phyloP scores from a whole-genome alignment of 2,329 filamentous ascomycete genomes.

The Neocatenulostroma microsporum region DNA sequence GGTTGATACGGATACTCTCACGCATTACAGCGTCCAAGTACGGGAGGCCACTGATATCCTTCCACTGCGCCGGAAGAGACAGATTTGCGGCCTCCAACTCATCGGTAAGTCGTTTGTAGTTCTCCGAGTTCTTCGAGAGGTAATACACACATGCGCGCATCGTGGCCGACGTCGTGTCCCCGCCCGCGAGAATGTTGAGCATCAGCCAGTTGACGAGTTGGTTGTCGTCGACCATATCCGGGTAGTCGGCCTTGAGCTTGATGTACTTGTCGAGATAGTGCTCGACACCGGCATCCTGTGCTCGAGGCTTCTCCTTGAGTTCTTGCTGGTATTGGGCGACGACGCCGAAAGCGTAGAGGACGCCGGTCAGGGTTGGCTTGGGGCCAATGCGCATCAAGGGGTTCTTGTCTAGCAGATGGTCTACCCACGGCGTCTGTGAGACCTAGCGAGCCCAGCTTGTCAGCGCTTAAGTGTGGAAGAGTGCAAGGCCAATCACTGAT shows the following conservation, averaged over 20 bases:
- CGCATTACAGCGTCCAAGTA: slow-evolving; percentile 29
- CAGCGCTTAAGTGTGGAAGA: background rate
- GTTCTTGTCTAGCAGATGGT: slow-evolving; percentile 9
- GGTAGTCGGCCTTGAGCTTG: slow-evolving; percentile 7
- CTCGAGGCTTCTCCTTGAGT: slow-evolving; percentile 7
- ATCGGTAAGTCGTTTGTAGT: background rate
- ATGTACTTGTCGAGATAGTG: slow-evolving; percentile 9
- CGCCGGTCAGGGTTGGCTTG: slow-evolving; percentile 3
- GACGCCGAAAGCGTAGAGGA: background rate
- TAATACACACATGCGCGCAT: slow-evolving; percentile 30
- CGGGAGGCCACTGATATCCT: slow-evolving; percentile 14
- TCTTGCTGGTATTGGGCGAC: slow-evolving; percentile 8
- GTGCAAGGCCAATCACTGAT: background rate
- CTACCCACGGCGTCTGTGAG: slow-evolving; percentile 7
- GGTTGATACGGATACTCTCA: slow-evolving; percentile 22
- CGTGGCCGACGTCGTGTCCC: slow-evolving; percentile 32
- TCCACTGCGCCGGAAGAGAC: slow-evolving; percentile 2
- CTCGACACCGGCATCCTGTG: background rate
- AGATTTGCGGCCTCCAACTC: background rate
- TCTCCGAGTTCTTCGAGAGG: slow-evolving; percentile 13
- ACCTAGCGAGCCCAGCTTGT: background rate
- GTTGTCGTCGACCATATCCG: slow-evolving; percentile 14
- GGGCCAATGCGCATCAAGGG: slow-evolving; percentile 5
- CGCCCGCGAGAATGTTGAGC: slow-evolving; percentile 42
- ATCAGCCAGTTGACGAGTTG: slow-evolving; percentile 7